Evolutionary conservation across 2,329 filamentous ascomycete genomes (phyloP).

Genomic region (Fusarium solani-melongenae): DNA sequence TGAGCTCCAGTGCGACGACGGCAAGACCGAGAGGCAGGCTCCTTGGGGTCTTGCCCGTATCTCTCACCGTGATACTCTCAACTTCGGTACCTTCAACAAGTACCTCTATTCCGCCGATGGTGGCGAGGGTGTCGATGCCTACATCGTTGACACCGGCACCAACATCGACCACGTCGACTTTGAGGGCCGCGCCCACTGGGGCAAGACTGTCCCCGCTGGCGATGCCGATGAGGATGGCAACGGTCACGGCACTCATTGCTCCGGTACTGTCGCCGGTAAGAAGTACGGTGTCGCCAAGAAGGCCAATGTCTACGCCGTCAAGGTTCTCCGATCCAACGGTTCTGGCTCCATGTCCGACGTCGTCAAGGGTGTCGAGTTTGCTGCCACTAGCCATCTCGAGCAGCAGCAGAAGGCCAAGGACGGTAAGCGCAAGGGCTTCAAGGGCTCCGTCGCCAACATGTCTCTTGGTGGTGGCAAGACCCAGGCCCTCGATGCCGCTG

Average conservation of each 20-base stretch:
- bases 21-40: constrained; percentile 85
- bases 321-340: constrained; percentile 97
- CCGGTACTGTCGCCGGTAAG: constrained; percentile 95
- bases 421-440: constrained; percentile 95
- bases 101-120: constrained; percentile 92
- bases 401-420: constrained; percentile 83
- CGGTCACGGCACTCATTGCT: constrained; percentile 99
- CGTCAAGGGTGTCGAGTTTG: constrained; percentile 97
- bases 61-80: constrained; percentile 89
- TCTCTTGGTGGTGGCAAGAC: constrained; percentile 98
- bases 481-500: constrained; percentile 86
- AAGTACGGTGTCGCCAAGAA: constrained; percentile 99
- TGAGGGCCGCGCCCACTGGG: constrained; percentile 94
- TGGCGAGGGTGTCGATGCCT: constrained; percentile 98
- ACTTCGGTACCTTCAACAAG: constrained; percentile 96
- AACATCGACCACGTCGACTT: constrained; percentile 96
- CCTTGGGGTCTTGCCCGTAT: constrained; percentile 99
- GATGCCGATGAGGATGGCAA: constrained; percentile 95
- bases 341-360: constrained; percentile 99
- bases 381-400: constrained; percentile 81
- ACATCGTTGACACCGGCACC: constrained; percentile 98
- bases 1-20: constrained; percentile 58
- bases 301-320: constrained; percentile 95
- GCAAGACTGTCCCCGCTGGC: constrained; percentile 89
- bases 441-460: constrained; percentile 99